A percentile compares a stretch with the other conserved stretches of the same genome.
These are phyloP conservation scores for Phaffia australis DNA, from an alignment of 768 basidiomycete genomes.

Conservation along the genomic window DNA sequence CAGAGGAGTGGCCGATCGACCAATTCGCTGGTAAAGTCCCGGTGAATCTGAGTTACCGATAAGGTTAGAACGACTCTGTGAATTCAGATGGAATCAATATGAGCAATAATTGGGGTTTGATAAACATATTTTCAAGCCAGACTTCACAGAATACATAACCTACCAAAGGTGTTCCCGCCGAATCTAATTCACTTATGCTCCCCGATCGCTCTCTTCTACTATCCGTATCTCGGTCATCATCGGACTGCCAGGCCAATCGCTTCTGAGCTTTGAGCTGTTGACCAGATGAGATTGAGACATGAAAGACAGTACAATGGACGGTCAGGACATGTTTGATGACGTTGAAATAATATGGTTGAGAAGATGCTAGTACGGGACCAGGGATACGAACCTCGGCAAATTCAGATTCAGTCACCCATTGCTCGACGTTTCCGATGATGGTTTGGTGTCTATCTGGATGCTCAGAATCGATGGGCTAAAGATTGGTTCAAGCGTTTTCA, in stretches of 20 bases:
- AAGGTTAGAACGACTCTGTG: neutral
- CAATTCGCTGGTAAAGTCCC: slow-evolving; percentile 14
- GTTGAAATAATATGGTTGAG: no score
- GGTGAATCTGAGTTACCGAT: neutral
- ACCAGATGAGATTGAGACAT: neutral
- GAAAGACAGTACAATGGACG: neutral
- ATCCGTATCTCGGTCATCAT: slow-evolving; percentile 8
- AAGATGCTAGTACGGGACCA: no score
- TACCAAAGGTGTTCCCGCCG: neutral
- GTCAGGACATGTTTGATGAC: no score
- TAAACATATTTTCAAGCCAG: neutral
- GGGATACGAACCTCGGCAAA: neutral
- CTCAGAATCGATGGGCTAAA: neutral
- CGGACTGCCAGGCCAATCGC: slow-evolving; percentile 21
- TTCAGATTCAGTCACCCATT: slow-evolving; percentile 19
- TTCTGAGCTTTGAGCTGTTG: slow-evolving; percentile 19
- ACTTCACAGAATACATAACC: neutral
- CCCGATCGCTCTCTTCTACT: neutral
- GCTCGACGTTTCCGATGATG: slow-evolving; percentile 16
- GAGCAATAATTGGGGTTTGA: neutral
- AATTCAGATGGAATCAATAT: neutral
- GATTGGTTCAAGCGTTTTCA: neutral
- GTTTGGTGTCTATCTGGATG: neutral
- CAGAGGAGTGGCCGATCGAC: slow-evolving; percentile 8
- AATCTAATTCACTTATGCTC: neutral